Evolutionary conservation across 306 rosid species (phyloP).

Genomic region (Dalbergia cochinchinensis): DNA sequence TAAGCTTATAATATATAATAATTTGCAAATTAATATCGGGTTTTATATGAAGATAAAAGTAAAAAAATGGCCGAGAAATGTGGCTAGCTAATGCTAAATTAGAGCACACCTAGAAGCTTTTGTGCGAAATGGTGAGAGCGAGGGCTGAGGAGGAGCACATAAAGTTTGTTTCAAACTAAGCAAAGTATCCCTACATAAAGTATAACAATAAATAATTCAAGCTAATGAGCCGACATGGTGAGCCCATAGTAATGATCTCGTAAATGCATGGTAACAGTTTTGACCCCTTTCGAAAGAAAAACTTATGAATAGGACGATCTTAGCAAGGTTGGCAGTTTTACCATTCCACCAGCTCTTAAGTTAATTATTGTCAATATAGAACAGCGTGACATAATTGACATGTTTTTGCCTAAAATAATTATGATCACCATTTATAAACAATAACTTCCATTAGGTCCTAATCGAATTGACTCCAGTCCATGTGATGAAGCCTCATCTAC

Average conservation of each 20-base stretch:
- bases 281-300: not conserved
- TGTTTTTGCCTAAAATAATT: constrained; percentile 6
- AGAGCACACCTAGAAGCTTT: not conserved
- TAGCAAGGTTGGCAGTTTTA: not conserved
- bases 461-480: constrained; percentile 32
- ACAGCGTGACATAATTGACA: not conserved
- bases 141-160: not conserved
- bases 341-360: not conserved
- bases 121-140: not conserved
- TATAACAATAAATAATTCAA: not conserved
- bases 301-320: not conserved
- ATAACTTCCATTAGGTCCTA: constrained; percentile 21
- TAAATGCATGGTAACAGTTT: not conserved
- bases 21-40: not conserved
- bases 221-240: constrained; percentile 7
- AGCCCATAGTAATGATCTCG: constrained; percentile 6
- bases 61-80: not conserved
- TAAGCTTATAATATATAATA: no score
- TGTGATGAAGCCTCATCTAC: not conserved
- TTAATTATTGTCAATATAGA: constrained; percentile 14
- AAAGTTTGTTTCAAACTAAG: not conserved
- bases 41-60: not conserved
- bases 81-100: not conserved
- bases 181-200: not conserved
- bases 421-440: constrained; percentile 15